These are phyloP conservation scores for Cladosporium velox DNA, from an alignment of 2,329 filamentous ascomycete species.

Conservation along the genomic window DNA sequence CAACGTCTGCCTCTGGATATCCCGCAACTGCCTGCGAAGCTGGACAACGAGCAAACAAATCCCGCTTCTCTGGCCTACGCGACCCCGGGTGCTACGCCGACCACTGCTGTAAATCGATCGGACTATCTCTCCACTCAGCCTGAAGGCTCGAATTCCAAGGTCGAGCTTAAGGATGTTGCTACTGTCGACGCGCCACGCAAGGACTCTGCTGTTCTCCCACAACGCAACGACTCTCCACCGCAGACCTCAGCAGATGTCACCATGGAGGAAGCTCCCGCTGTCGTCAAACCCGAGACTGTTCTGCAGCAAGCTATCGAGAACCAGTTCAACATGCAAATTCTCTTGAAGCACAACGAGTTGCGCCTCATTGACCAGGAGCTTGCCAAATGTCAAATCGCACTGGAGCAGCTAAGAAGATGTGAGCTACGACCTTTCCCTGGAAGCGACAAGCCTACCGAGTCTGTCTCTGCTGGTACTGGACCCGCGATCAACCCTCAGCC, in stretches of 20 bases:
- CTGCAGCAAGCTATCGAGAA: conserved; percentile 76
- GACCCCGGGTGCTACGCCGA: conserved; percentile 19
- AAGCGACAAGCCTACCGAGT: conserved; percentile 64
- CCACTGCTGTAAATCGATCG: conserved; percentile 10
- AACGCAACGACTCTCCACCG: not conserved
- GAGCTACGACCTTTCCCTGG: conserved; percentile 88
- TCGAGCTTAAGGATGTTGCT: conserved; percentile 11
- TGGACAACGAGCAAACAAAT: conserved; percentile 18
- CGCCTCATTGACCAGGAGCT: conserved; percentile 94
- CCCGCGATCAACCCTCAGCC: conserved; percentile 64
- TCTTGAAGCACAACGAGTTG: conserved; percentile 92
- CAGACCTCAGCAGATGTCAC: conserved; percentile 8
- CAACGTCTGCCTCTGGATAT: conserved; percentile 20
- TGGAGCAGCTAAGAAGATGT: conserved; percentile 92
- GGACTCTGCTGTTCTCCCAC: conserved; percentile 15
- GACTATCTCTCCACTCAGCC: conserved; percentile 19
- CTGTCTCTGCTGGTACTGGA: conserved; percentile 74
- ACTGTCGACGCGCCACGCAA: conserved; percentile 1
- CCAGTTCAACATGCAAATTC: conserved; percentile 86
- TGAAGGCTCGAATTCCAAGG: not conserved
- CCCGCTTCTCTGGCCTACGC: conserved; percentile 17
- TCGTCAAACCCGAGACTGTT: conserved; percentile 16
- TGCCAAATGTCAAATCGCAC: conserved; percentile 88
- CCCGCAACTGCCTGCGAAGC: conserved; percentile 17
- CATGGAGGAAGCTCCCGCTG: conserved; percentile 23